These are phyloP conservation scores for Cercophora sp. DNA, from an alignment of 495 filamentous ascomycete species.

Conservation along the genomic window DNA sequence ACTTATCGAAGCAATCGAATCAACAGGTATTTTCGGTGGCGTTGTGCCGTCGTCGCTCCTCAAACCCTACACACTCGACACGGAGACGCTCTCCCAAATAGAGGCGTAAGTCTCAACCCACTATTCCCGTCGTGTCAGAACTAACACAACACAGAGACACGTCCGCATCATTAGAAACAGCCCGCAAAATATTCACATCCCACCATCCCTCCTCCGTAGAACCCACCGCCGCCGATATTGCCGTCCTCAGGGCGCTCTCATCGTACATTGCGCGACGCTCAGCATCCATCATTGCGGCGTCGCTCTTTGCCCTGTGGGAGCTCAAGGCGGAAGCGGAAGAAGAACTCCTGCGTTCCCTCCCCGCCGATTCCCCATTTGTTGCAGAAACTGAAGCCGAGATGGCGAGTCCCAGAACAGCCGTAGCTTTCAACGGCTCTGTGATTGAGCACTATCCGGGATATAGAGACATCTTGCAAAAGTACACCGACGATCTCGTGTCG, in stretches of 20 bases:
- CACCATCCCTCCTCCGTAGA: slow-evolving; percentile 42
- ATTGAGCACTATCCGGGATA: slow-evolving; percentile 63
- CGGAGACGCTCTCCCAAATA: slow-evolving; percentile 56
- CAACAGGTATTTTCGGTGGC: slow-evolving; percentile 52
- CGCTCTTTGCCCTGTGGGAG: slow-evolving; percentile 58
- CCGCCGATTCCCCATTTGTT: slow-evolving; percentile 12
- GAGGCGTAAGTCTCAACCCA: slow-evolving; percentile 43
- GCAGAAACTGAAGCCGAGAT: slow-evolving; percentile 26
- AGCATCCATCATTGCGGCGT: slow-evolving; percentile 58
- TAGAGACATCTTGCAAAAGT: slow-evolving; percentile 42
- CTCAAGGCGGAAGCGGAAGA: slow-evolving; percentile 50
- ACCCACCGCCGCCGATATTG: slow-evolving; percentile 47
- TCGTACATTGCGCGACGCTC: slow-evolving; percentile 58
- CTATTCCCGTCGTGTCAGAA: not conserved
- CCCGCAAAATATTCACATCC: slow-evolving; percentile 31
- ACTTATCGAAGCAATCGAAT: slow-evolving; percentile 59
- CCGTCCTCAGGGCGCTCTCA: slow-evolving; percentile 48
- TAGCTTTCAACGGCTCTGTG: slow-evolving; percentile 63
- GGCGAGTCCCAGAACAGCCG: slow-evolving; percentile 33
- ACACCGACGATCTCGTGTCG: slow-evolving; percentile 46
- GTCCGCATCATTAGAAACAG: slow-evolving; percentile 28
- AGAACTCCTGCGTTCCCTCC: slow-evolving; percentile 10
- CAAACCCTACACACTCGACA: slow-evolving; percentile 57
- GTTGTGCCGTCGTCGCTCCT: slow-evolving; percentile 49
- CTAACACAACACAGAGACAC: slow-evolving; percentile 33